Conservation (phyloP, 495 filamentous ascomycete genomes). For the Penicillium taxi region DNA sequence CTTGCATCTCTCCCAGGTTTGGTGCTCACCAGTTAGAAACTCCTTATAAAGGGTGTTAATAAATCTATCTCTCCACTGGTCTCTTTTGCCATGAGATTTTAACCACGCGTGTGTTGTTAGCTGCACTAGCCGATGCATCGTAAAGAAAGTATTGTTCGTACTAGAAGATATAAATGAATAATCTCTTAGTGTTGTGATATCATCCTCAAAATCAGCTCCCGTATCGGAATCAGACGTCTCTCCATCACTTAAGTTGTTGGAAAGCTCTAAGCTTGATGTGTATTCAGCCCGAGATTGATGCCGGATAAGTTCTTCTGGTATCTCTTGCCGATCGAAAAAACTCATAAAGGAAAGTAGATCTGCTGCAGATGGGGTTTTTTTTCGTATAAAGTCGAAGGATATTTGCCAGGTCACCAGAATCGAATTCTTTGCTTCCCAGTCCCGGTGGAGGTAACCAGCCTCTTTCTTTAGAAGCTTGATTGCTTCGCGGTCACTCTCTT, state of each 20-base stretch:
- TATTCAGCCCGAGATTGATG: not conserved
- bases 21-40: slow-evolving; percentile 1
- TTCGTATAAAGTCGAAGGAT: not conserved
- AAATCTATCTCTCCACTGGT: slow-evolving; percentile 14
- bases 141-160: not conserved
- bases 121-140: slow-evolving; percentile 8
- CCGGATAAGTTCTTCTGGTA: not conserved
- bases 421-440: not conserved
- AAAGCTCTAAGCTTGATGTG: slow-evolving; percentile 1
- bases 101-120: slow-evolving; percentile 1
- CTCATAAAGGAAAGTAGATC: not conserved
- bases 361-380: not conserved
- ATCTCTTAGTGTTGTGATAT: slow-evolving; percentile 1
- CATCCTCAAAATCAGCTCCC: slow-evolving; percentile 1
- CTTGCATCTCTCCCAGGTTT: slow-evolving; percentile 1
- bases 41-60: not conserved
- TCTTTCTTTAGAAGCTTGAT: not conserved
- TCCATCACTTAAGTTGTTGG: not conserved
- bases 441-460: not conserved
- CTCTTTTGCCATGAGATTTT: slow-evolving; percentile 19
- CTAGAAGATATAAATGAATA: slow-evolving; percentile 5
- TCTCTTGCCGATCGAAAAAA: slow-evolving; percentile 1
- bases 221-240: not conserved
- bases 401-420: slow-evolving; percentile 1
- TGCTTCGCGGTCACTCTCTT: not conserved